Base-by-base conservation (phyloP, 345 rosid species). In the Hibiscus mutabilis region DNA sequence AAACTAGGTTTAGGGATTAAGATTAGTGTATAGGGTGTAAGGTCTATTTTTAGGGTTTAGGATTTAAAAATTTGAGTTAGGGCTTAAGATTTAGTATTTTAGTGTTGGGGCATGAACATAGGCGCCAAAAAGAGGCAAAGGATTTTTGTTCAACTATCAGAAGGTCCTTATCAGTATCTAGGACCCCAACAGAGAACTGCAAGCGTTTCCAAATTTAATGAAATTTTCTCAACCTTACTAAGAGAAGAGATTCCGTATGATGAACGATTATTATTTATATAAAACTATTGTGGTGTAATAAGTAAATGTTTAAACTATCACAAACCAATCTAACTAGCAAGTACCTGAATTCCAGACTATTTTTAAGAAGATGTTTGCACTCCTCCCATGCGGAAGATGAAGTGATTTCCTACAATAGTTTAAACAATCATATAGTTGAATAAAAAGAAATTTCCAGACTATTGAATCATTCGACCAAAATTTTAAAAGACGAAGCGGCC, bases 361-460 rank as follows among this genome's bases (percentile, higher is more conserved):
- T 85, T 79, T 90, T 90, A 31, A 95, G 79, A 66, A 86, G 85
- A 72, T 77, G 81, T 84, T 78, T 85, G 73, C 82, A 84, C 12
- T 83, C 82, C 75, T 90, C 99, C 99, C 99, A 95, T 56, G 85
- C 78, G 64, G 99, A 95, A 72, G 92, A 80, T 72, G 84, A 78
- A 51, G 84, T 82, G 79, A 95, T 86, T 68, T 90, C 93, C 99
- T 95, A 82, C 75, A 75, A 55, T 55, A 74, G 68, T 72, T 51
- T 55, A 62, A 74, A 60, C 61, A 56, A 70, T 66, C 73, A 78
- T 61, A 78, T 69, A 60, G 71, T 67, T 60, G 69, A 70, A 57
- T 71, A 14, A 64, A 63, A 80, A 12, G 70, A 74, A 63, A 47
- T 75, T 42, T 52, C 66, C 62, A 42, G 22, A 66, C 76, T 77